Percentiles rank a stretch among this genome's conserved stretches.
These are phyloP conservation scores for Quercus lobata DNA, from an alignment of 331 rosid genomes.

Conservation along the genomic window DNA sequence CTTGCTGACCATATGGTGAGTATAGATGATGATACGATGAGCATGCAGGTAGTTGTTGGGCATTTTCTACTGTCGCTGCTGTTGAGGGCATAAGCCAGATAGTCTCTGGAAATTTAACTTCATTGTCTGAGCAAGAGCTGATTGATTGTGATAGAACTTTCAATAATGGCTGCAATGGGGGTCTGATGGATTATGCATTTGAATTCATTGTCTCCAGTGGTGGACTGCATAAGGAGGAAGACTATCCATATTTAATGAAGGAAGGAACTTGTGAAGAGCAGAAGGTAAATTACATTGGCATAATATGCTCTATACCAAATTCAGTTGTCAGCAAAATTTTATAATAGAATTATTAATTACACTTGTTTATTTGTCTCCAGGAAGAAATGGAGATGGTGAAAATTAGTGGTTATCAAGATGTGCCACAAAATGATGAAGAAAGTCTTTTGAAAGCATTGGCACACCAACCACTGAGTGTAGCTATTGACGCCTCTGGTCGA, in stretches of 20 bases:
- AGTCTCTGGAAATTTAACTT: slow-evolving; percentile 50
- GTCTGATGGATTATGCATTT: slow-evolving; percentile 54
- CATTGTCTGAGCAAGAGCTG: slow-evolving; percentile 55
- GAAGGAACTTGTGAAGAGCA: slow-evolving; percentile 47
- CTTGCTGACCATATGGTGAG: not conserved
- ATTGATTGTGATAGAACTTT: slow-evolving; percentile 48
- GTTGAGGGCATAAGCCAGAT: slow-evolving; percentile 56
- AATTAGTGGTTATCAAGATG: slow-evolving; percentile 46
- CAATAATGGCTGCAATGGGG: slow-evolving; percentile 56
- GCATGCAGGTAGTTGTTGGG: slow-evolving; percentile 60
- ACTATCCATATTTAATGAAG: slow-evolving; percentile 54
- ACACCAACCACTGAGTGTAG: slow-evolving; percentile 49
- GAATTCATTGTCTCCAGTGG: slow-evolving; percentile 39
- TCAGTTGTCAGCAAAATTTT: not conserved
- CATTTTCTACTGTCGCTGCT: slow-evolving; percentile 53
- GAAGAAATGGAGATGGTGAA: slow-evolving; percentile 33
- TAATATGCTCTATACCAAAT: not conserved
- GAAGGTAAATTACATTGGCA: slow-evolving; percentile 22
- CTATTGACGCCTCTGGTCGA: slow-evolving; percentile 42
- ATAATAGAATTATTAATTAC: not conserved
- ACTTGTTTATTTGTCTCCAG: slow-evolving; percentile 19
- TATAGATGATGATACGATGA: not conserved
- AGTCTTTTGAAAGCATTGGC: slow-evolving; percentile 51
- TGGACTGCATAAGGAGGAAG: slow-evolving; percentile 53
- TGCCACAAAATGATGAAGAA: slow-evolving; percentile 42